Evolutionary conservation across 83 land plant species (phyloP).

Genomic region (Picea mariana): DNA sequence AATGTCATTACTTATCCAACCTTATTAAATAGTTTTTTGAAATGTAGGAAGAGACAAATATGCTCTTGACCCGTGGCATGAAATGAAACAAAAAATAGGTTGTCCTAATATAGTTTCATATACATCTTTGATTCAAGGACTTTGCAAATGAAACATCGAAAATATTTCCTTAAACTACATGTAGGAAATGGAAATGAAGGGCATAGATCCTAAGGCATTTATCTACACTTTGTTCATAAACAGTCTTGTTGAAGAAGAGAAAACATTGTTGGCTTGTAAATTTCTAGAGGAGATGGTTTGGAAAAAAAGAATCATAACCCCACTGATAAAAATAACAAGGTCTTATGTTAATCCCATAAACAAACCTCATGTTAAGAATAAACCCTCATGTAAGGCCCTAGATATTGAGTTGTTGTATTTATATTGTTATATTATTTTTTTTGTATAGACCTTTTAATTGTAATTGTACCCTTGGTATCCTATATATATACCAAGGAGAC

Average conservation of each 20-base stretch:
- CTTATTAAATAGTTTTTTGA: conserved; percentile 47
- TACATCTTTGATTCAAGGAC: conserved; percentile 53
- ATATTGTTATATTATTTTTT: no score
- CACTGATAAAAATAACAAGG: conserved; percentile 20
- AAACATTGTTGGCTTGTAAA: conserved; percentile 29
- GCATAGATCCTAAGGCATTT: conserved; percentile 26
- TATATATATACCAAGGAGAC: no score
- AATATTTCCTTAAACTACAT: conserved; percentile 33
- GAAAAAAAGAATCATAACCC: conserved; percentile 23
- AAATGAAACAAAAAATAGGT: conserved; percentile 42
- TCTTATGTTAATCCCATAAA: no score
- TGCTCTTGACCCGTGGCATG: conserved; percentile 41
- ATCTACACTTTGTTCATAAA: conserved; percentile 35
- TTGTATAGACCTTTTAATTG: no score
- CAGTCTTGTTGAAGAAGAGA: conserved; percentile 27
- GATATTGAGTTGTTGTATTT: no score
- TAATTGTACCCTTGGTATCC: no score
- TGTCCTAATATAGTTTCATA: conserved; percentile 47
- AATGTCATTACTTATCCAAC: conserved; percentile 43
- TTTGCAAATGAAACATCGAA: conserved; percentile 52
- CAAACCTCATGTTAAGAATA: no score
- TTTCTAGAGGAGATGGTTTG: conserved; percentile 35
- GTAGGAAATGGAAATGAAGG: conserved; percentile 36
- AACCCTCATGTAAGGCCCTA: no score
- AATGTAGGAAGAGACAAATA: conserved; percentile 41